phyloP scores from a whole-genome alignment of 306 rosid species.

The Chamaecrista fasciculata region DNA sequence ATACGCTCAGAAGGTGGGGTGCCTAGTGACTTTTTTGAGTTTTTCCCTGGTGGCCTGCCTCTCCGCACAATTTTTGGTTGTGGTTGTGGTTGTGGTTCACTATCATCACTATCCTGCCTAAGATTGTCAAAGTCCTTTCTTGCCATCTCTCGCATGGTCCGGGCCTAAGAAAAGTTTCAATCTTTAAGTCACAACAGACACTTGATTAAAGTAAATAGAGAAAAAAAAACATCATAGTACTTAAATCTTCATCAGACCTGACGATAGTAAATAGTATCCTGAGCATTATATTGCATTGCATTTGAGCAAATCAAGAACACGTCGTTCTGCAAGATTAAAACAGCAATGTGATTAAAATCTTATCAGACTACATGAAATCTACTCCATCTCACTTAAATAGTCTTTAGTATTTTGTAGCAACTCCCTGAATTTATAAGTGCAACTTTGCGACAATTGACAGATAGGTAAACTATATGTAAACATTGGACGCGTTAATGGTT shows the following conservation, averaged over 20 bases:
- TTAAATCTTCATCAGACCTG: constrained; percentile 59
- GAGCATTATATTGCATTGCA: constrained; percentile 85
- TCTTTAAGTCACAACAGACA: constrained; percentile 19
- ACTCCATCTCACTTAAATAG: constrained; percentile 2
- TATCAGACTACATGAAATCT: constrained; percentile 10
- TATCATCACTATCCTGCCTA: constrained; percentile 75
- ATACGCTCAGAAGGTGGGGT: constrained; percentile 45
- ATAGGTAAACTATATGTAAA: background rate
- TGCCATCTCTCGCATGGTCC: constrained; percentile 81
- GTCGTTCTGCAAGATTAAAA: constrained; percentile 69
- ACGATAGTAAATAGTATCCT: constrained; percentile 76
- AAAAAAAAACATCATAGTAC: constrained; percentile 2
- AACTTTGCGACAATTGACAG: constrained; percentile 8
- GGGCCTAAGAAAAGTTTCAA: constrained; percentile 55
- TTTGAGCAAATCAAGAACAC: constrained; percentile 83
- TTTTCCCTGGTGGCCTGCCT: constrained; percentile 93
- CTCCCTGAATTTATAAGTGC: background rate
- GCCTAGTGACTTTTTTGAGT: constrained; percentile 46
- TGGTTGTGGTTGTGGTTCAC: constrained; percentile 64
- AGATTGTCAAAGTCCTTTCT: constrained; percentile 84
- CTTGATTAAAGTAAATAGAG: background rate
- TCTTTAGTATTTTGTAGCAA: constrained; percentile 2
- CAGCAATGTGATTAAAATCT: constrained; percentile 23
- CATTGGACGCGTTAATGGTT: background rate
- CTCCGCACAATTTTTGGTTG: constrained; percentile 67